Base-by-base conservation (phyloP, 2,329 filamentous ascomycete species). In the Phaeoacremonium minimum region DNA sequence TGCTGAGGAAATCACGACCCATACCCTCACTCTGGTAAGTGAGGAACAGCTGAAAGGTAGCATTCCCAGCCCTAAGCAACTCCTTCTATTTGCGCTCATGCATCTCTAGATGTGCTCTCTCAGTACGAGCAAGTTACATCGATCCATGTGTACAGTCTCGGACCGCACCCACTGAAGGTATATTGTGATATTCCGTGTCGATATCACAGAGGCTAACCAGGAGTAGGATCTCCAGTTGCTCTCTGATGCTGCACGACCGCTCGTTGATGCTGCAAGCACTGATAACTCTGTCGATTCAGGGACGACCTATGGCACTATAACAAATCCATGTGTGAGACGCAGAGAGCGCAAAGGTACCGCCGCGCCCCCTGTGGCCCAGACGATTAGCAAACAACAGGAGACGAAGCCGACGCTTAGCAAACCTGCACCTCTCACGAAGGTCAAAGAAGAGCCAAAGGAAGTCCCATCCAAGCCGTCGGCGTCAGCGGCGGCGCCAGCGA, bases 81-180 rank as follows among this genome's bases (percentile, higher is more conserved):
- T n/a, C 14, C 12, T 18, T 15, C 15, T 2, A 13, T 5, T 12
- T 14, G 15, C 3, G 7, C 17, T 30, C 15, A 18, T n/a, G 1
- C 8, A 29, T 17, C n/a, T n/a, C 3, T 46, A 91, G 86, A 77
- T 45, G 68, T 76, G 1, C 78, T 88, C 39, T 66, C 70, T 12
- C 71, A 77, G 13, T 94, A 91, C 46, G 73, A 85, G 33, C 68
- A 78, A n/a, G 78, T 95, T 36, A 73, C 71, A 0, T 85, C 87
- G 1, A 82, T 95, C 41, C 88, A 96, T 50, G 66, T 97, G 30
- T 97, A 97, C 65, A 95, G 89, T 51, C 55, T 97, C 14, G 81
- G 86, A 29, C 74, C 85, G 2, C 74, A 79, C 26, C 74, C 80
- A 1, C 67, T 89, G 13, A 83, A 82, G 58, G 82, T 77, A 61